Conservation (phyloP, 192 early-diverging fungal species). For the Martensiomyces pterosporus region DNA sequence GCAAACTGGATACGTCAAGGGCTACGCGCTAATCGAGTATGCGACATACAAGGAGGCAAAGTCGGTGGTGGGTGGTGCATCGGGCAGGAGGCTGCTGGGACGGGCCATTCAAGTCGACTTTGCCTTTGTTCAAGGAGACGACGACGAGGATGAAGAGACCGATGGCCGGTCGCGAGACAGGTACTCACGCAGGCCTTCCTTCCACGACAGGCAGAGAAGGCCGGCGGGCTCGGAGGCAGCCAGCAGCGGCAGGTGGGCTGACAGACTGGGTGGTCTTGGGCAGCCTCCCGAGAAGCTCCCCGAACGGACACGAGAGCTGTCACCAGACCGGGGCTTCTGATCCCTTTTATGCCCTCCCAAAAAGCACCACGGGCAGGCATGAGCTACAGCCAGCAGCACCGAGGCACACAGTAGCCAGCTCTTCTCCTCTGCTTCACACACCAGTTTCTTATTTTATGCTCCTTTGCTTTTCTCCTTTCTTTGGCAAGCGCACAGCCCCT, state of each 20-base stretch:
- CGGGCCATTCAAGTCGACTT: constrained; percentile 74
- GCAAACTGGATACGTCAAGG: constrained; percentile 94
- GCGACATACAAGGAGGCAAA: constrained; percentile 74
- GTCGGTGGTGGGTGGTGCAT: constrained; percentile 66
- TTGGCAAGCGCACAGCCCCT: no score
- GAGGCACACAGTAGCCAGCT: no score
- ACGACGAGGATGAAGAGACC: no score
- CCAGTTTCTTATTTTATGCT: background rate
- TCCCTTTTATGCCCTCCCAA: no score
- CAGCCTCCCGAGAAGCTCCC: background rate
- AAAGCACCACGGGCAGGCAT: no score
- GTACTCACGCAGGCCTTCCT: no score
- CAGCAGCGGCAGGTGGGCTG: no score
- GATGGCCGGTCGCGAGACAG: no score
- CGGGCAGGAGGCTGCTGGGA: constrained; percentile 72
- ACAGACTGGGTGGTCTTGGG: background rate
- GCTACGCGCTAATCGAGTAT: constrained; percentile 91
- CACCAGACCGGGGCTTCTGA: constrained; percentile 47
- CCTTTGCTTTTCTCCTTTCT: background rate
- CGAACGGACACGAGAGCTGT: constrained; percentile 28
- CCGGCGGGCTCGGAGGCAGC: no score
- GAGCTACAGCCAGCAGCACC: no score
- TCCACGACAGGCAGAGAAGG: no score
- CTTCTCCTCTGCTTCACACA: background rate
- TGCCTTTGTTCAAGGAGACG: constrained; percentile 81